Conservation (phyloP, 495 filamentous ascomycete species). For the Tirmania nivea region DNA sequence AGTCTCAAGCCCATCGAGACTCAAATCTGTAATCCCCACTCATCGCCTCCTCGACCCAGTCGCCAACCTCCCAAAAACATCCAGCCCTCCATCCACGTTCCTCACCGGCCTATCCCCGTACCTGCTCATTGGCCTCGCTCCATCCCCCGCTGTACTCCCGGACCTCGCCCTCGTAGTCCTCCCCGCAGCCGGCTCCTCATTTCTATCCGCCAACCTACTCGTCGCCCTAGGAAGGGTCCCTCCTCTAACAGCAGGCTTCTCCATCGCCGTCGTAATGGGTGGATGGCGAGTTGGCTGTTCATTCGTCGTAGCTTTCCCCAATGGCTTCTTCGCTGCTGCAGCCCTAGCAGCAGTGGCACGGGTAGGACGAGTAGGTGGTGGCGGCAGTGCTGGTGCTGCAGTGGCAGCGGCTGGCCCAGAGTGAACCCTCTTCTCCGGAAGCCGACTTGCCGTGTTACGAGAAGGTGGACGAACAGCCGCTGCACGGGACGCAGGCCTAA, state of each 20-base stretch:
- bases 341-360: constrained; percentile 4
- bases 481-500: constrained; percentile 9
- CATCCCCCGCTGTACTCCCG: background rate
- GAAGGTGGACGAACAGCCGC: constrained; percentile 9
- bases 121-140: background rate
- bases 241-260: background rate
- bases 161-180: constrained; percentile 2
- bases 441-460: background rate
- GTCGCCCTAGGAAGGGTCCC: background rate
- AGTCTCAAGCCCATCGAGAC: background rate
- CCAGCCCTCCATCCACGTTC: background rate
- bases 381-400: background rate
- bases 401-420: constrained; percentile 3
- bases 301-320: background rate
- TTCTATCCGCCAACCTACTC: background rate
- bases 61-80: constrained; percentile 5
- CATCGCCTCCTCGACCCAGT: constrained; percentile 5
- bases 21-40: background rate
- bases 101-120: background rate
- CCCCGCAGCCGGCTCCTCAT: background rate
- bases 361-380: background rate
- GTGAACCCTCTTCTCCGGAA: constrained; percentile 16
- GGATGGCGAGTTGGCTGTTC: background rate
- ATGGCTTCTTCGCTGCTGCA: constrained; percentile 7
- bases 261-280: background rate